These are phyloP conservation scores for Wickerhamiella slavikovae DNA, from an alignment of 805 yeast genomes.

Conservation along the genomic window DNA sequence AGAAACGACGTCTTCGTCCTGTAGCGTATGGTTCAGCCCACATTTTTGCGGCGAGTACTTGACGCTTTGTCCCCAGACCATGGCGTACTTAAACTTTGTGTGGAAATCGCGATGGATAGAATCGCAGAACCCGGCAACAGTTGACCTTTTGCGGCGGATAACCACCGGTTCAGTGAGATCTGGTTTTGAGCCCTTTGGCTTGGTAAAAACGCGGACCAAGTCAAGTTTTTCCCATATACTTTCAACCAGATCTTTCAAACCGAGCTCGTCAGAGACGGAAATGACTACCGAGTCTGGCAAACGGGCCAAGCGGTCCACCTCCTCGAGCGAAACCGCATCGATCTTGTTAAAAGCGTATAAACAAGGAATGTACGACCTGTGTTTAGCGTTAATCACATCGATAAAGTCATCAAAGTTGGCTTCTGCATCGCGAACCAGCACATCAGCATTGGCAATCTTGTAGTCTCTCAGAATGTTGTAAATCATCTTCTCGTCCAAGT, in stretches of 20 bases:
- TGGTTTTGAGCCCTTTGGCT: slow-evolving; percentile 60
- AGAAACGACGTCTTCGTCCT: slow-evolving; percentile 89
- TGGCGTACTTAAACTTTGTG: slow-evolving; percentile 76
- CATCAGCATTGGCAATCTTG: slow-evolving; percentile 84
- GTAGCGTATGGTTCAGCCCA: slow-evolving; percentile 62
- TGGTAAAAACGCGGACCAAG: slow-evolving; percentile 66
- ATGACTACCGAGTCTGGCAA: slow-evolving; percentile 85
- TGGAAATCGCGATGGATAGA: slow-evolving; percentile 84
- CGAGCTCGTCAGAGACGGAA: slow-evolving; percentile 77
- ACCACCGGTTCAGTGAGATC: slow-evolving; percentile 81
- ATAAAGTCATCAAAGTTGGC: slow-evolving; percentile 85
- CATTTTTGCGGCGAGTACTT: slow-evolving; percentile 95
- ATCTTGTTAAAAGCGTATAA: slow-evolving; percentile 86
- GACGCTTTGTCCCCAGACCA: slow-evolving; percentile 88
- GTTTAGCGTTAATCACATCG: slow-evolving; percentile 73
- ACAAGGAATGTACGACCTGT: slow-evolving; percentile 76
- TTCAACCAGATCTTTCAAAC: slow-evolving; percentile 71
- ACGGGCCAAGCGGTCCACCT: slow-evolving; percentile 78
- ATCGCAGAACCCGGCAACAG: slow-evolving; percentile 77
- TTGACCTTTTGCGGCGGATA: slow-evolving; percentile 49
- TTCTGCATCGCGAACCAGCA: slow-evolving; percentile 69
- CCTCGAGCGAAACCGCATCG: slow-evolving; percentile 88
- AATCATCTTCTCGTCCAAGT: slow-evolving; percentile 64
- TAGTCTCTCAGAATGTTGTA: slow-evolving; percentile 63
- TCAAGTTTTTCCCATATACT: slow-evolving; percentile 84